Evolutionary conservation across 139 green algal genomes (phyloP).

Genomic region (Haematococcus sp.): DNA sequence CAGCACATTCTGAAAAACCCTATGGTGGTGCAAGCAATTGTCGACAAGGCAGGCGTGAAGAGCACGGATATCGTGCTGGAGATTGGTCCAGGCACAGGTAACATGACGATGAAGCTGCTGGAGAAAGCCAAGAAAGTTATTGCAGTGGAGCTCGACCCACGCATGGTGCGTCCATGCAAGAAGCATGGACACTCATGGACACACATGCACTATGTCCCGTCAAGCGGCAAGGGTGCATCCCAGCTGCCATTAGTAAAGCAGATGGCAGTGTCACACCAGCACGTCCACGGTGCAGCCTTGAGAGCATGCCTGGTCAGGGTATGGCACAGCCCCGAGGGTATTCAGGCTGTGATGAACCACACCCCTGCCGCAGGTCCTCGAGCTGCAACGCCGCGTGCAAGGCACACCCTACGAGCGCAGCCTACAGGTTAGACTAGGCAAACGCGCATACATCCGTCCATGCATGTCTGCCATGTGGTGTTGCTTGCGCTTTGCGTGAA

Average conservation of each 20-base stretch:
- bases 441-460: background rate
- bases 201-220: background rate
- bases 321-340: no score
- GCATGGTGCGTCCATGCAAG: constrained; percentile 78
- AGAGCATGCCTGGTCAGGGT: background rate
- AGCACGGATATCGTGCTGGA: constrained; percentile 96
- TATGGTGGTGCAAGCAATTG: constrained; percentile 90
- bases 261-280: no score
- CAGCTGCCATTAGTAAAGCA: background rate
- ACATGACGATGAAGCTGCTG: constrained; percentile 96
- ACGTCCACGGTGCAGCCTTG: background rate
- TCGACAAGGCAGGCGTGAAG: constrained; percentile 96
- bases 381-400: constrained; percentile 91
- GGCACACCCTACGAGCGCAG: constrained; percentile 77
- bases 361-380: constrained; percentile 69
- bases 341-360: background rate
- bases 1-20: constrained; percentile 99
- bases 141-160: constrained; percentile 92
- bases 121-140: constrained; percentile 95
- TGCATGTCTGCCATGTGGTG: background rate
- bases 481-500: background rate
- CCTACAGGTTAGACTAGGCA: constrained; percentile 64
- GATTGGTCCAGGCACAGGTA: constrained; percentile 96
- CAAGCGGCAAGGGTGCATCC: background rate
- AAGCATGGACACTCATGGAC: no score